Percentiles rank a stretch among this genome's conserved stretches.
Evolutionary conservation across 495 filamentous ascomycete species (phyloP).

Genomic region (Aspergillus diversus): DNA sequence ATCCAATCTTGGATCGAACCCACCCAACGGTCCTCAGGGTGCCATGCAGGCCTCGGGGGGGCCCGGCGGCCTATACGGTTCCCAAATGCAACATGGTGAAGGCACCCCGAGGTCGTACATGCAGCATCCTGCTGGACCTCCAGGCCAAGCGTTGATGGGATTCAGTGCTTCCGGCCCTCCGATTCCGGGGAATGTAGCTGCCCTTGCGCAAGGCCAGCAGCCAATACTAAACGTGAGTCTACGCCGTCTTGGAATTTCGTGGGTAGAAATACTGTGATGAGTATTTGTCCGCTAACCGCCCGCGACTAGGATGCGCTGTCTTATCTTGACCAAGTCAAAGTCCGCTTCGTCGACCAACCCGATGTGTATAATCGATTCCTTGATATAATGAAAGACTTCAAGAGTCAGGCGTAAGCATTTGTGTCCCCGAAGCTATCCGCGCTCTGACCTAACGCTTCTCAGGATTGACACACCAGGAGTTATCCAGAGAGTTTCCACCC

Average conservation of each 20-base stretch:
- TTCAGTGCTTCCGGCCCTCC: conserved; percentile 50
- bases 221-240: conserved; percentile 86
- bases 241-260: not conserved
- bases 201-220: conserved; percentile 81
- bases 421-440: not conserved
- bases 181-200: conserved; percentile 60
- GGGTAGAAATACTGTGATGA: not conserved
- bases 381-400: conserved; percentile 99
- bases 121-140: conserved; percentile 61
- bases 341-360: conserved; percentile 93
- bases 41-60: conserved; percentile 69
- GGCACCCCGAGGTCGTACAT: conserved; percentile 64
- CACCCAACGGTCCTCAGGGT: conserved; percentile 52
- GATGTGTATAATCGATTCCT: conserved; percentile 98
- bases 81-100: conserved; percentile 64
- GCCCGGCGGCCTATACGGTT: conserved; percentile 66
- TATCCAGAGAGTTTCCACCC: conserved; percentile 93
- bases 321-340: conserved; percentile 98
- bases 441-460: conserved; percentile 24
- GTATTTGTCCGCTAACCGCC: conserved; percentile 17
- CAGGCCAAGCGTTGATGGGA: conserved; percentile 64
- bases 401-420: conserved; percentile 84
- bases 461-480: conserved; percentile 98
- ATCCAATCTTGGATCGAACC: conserved; percentile 67
- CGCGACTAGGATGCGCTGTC: conserved; percentile 82